phyloP scores from a whole-genome alignment of 208 protist genomes.

The Leishmania tarentolae region DNA sequence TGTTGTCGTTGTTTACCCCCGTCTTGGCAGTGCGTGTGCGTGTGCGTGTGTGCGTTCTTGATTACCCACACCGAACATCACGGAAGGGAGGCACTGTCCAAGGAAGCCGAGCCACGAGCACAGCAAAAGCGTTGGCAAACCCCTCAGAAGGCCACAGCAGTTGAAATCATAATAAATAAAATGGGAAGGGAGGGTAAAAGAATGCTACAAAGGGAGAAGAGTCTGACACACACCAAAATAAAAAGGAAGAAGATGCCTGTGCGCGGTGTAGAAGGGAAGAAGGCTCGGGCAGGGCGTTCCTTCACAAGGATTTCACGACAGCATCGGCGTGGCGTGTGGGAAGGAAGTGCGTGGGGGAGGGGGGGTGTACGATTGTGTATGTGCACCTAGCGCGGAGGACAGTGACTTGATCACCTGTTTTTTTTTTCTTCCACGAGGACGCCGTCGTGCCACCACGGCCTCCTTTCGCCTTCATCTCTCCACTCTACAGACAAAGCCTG shows the following conservation, averaged over 20 bases:
- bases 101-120: background rate
- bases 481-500: background rate
- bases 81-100: background rate
- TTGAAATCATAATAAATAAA: background rate
- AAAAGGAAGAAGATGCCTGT: background rate
- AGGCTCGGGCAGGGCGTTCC: background rate
- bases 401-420: background rate
- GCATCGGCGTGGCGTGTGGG: background rate
- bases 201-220: background rate
- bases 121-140: background rate
- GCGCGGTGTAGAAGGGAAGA: background rate
- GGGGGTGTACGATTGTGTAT: constrained; percentile 1
- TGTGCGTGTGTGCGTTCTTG: too few species aligned
- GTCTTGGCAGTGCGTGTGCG: too few species aligned
- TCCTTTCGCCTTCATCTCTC: background rate
- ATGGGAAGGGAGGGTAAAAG: background rate
- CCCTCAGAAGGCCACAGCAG: background rate
- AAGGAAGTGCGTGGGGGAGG: background rate
- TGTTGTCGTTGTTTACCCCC: too few species aligned
- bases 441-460: background rate
- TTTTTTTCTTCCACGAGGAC: background rate
- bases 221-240: background rate
- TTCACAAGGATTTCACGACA: background rate
- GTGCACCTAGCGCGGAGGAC: background rate
- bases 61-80: background rate